Percentiles rank a stretch among this genome's conserved stretches.
These are phyloP conservation scores for Aethionema arabicum DNA, from an alignment of 345 rosid genomes.

Conservation along the genomic window DNA sequence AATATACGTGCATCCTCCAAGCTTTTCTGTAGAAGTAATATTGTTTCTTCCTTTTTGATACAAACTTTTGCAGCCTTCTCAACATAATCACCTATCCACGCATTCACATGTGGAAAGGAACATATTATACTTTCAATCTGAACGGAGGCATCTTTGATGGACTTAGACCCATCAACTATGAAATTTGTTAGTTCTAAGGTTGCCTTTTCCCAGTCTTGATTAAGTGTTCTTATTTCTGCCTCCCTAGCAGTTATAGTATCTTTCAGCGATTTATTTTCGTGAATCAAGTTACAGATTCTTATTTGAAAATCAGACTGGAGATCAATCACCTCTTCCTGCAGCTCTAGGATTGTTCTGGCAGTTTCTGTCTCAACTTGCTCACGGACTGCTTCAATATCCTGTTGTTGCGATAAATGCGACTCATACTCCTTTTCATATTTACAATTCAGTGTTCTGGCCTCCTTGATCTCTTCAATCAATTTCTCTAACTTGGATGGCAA, in stretches of 20 bases:
- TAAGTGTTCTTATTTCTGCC: constrained; percentile 48
- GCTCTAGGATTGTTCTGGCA: constrained; percentile 67
- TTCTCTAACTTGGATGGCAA: constrained; percentile 54
- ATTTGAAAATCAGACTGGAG: constrained; percentile 64
- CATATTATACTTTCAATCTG: constrained; percentile 60
- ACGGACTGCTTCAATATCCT: constrained; percentile 58
- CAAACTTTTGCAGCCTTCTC: constrained; percentile 74
- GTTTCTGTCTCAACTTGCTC: constrained; percentile 89
- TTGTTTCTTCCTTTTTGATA: constrained; percentile 77
- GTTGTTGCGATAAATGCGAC: constrained; percentile 56
- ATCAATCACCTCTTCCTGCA: constrained; percentile 70
- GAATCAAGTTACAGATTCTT: constrained; percentile 45
- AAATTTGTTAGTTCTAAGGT: constrained; percentile 76
- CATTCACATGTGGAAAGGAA: constrained; percentile 69
- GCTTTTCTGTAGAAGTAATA: constrained; percentile 68
- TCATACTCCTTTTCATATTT: constrained; percentile 56
- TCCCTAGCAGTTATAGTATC: constrained; percentile 56
- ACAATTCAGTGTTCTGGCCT: constrained; percentile 51
- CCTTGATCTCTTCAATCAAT: constrained; percentile 57
- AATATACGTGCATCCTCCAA: constrained; percentile 79
- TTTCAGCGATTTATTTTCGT: constrained; percentile 57
- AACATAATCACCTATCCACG: constrained; percentile 59
- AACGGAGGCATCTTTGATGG: constrained; percentile 72
- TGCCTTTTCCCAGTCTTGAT: constrained; percentile 82
- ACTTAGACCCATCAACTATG: constrained; percentile 81